Percentiles rank a stretch among this genome's conserved stretches.
Evolutionary conservation across 768 basidiomycete genomes (phyloP).

Genomic region (Harrya chromipes): DNA sequence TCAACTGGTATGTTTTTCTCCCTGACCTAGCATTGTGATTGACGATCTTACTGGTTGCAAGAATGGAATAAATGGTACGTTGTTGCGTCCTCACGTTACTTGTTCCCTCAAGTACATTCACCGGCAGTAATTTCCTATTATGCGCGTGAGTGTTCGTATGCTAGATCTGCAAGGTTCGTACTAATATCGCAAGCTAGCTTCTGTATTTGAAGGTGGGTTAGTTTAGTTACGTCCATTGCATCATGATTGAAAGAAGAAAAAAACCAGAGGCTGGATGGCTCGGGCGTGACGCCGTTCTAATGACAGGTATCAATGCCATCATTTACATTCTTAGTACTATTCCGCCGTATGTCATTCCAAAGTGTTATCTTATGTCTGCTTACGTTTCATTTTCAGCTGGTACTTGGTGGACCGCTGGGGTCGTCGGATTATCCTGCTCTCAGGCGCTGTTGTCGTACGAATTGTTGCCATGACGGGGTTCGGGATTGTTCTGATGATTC

Average conservation of each 20-base stretch:
- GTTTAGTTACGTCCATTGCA: not conserved
- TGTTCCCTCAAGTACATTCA: constrained; percentile 5
- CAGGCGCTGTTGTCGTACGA: constrained; percentile 76
- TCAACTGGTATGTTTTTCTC: constrained; percentile 64
- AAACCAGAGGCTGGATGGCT: constrained; percentile 88
- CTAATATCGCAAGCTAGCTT: constrained; percentile 44
- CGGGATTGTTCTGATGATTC: constrained; percentile 2
- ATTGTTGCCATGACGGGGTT: not conserved
- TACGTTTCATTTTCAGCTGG: constrained; percentile 55
- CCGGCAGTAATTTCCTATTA: constrained; percentile 88
- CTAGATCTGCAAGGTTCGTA: not conserved
- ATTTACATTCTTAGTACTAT: constrained; percentile 79
- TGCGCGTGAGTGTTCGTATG: constrained; percentile 60
- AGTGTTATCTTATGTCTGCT: constrained; percentile 3
- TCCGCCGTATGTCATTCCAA: constrained; percentile 62
- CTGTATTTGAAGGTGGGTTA: constrained; percentile 83
- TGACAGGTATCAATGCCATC: constrained; percentile 92
- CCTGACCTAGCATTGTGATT: not conserved
- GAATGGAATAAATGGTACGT: constrained; percentile 92
- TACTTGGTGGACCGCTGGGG: constrained; percentile 93
- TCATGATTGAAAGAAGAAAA: constrained; percentile 7
- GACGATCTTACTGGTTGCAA: constrained; percentile 28
- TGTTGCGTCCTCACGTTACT: not conserved
- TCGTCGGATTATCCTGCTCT: constrained; percentile 79
- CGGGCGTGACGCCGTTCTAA: constrained; percentile 87